These are phyloP conservation scores for Grigorovia jiainica DNA, from an alignment of 805 yeast genomes.

Conservation along the genomic window DNA sequence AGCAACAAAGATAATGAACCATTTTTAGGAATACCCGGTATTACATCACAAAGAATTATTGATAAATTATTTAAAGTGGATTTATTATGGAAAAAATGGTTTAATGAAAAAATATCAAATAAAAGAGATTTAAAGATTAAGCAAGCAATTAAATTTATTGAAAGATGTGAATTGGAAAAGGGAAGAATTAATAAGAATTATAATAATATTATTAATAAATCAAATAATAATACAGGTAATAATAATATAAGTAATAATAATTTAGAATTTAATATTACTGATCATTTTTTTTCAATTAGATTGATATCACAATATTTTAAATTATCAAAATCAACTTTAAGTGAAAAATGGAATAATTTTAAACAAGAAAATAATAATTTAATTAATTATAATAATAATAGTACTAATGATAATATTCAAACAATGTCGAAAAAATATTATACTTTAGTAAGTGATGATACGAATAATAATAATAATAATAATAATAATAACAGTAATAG, in stretches of 20 bases:
- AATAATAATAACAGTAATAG: no score
- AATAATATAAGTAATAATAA: no score
- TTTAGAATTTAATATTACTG: no score
- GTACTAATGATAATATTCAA: no score
- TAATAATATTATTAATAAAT: no score
- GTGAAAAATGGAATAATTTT: slow-evolving; percentile 9
- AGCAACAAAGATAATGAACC: no score
- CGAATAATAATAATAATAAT: neutral
- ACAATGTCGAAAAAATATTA: neutral
- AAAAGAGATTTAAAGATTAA: neutral
- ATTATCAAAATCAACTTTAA: slow-evolving; percentile 21
- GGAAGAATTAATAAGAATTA: no score
- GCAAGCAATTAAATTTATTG: neutral
- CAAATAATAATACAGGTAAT: no score
- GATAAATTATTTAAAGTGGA: neutral
- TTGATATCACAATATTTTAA: slow-evolving; percentile 20
- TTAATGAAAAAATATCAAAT: neutral
- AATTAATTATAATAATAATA: no score
- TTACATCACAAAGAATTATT: neutral
- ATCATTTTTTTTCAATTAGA: slow-evolving; percentile 13
- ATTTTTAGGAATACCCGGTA: neutral
- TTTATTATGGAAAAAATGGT: neutral
- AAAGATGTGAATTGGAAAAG: neutral
- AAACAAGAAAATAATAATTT: no score
- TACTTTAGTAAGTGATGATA: neutral